Evolutionary conservation across 768 basidiomycete species (phyloP).

Genomic region (Terana coerulea): DNA sequence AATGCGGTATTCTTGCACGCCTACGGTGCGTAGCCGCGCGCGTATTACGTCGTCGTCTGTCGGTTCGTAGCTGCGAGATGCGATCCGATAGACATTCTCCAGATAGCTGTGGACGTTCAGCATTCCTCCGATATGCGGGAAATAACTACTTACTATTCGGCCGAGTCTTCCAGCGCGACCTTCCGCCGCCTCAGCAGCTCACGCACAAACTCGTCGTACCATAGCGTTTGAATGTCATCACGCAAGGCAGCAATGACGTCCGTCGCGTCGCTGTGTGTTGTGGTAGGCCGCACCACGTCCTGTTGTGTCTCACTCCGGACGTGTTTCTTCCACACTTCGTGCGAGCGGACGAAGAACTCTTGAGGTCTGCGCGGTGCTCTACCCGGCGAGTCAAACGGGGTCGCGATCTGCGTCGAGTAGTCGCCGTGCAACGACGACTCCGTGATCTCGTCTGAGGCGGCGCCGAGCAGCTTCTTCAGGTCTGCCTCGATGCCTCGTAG

Average conservation of each 20-base stretch:
- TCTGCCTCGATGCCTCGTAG: slow-evolving; percentile 59
- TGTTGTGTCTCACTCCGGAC: neutral
- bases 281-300: neutral
- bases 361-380: too few relatives aligned
- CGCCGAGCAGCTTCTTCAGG: slow-evolving; percentile 56
- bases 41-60: slow-evolving; percentile 75
- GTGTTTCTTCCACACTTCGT: slow-evolving; percentile 16
- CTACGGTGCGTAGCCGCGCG: slow-evolving; percentile 73
- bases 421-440: slow-evolving; percentile 6
- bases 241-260: slow-evolving; percentile 54
- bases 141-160: slow-evolving; percentile 47
- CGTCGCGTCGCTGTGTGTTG: slow-evolving; percentile 36
- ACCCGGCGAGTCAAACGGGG: slow-evolving; percentile 14
- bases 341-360: slow-evolving; percentile 28
- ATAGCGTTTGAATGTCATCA: slow-evolving; percentile 60
- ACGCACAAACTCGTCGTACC: slow-evolving; percentile 53
- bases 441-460: slow-evolving; percentile 22
- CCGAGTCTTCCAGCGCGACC: slow-evolving; percentile 56
- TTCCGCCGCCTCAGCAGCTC: slow-evolving; percentile 42
- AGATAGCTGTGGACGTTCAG: slow-evolving; percentile 49
- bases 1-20: slow-evolving; percentile 73
- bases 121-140: neutral
- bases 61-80: slow-evolving; percentile 58
- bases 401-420: slow-evolving; percentile 9
- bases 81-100: slow-evolving; percentile 64